These are phyloP conservation scores for Lactifluus subvellereus DNA, from an alignment of 768 basidiomycete genomes.

Conservation along the genomic window DNA sequence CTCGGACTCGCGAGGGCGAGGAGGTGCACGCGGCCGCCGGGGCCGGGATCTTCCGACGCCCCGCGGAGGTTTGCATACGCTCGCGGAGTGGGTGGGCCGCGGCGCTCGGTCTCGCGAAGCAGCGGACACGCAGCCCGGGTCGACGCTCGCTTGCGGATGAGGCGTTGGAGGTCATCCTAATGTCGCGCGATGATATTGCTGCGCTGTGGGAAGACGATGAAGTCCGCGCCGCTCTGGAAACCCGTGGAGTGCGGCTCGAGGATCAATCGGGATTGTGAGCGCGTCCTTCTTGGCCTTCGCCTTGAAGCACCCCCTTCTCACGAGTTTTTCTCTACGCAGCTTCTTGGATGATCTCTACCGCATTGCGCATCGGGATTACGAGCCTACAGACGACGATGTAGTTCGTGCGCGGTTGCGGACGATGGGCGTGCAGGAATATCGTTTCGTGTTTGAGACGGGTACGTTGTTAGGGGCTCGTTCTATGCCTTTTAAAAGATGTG, in stretches of 20 bases:
- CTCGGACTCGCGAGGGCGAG: slow-evolving; percentile 11
- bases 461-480: slow-evolving; percentile 14
- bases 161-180: slow-evolving; percentile 51
- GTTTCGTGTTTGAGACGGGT: slow-evolving; percentile 62
- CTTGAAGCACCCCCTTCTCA: background rate
- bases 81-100: slow-evolving; percentile 30
- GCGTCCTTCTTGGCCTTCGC: background rate
- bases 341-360: slow-evolving; percentile 14
- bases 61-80: slow-evolving; percentile 31
- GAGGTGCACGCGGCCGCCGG: slow-evolving; percentile 9
- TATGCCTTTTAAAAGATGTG: background rate
- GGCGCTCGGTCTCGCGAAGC: slow-evolving; percentile 25
- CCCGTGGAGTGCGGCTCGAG: slow-evolving; percentile 49
- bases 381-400: slow-evolving; percentile 71
- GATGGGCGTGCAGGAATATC: slow-evolving; percentile 71
- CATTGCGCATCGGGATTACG: slow-evolving; percentile 14
- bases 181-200: slow-evolving; percentile 61
- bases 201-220: slow-evolving; percentile 61
- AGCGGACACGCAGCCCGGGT: slow-evolving; percentile 7
- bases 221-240: slow-evolving; percentile 53
- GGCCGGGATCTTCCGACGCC: slow-evolving; percentile 2
- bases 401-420: slow-evolving; percentile 75
- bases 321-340: background rate
- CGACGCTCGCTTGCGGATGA: slow-evolving; percentile 40
- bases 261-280: slow-evolving; percentile 72